These are phyloP conservation scores for Beta corolliflora DNA, from an alignment of 179 eudicot species.

Conservation along the genomic window DNA sequence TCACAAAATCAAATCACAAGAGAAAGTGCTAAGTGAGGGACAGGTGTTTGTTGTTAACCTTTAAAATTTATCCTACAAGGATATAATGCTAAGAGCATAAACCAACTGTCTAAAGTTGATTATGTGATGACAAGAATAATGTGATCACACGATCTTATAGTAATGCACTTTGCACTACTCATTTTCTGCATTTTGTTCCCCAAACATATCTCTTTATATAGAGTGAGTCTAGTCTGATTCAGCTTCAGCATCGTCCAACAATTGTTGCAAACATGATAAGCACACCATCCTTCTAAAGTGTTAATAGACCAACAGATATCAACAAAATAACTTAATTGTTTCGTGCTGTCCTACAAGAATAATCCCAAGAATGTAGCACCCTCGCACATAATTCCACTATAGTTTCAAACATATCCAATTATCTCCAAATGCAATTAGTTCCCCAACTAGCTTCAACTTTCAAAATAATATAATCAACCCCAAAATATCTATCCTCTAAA, in stretches of 20 bases:
- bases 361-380: neutral
- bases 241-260: neutral
- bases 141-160: constrained; percentile 5
- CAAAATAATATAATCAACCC: neutral
- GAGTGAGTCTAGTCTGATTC: constrained; percentile 1
- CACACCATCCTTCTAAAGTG: neutral
- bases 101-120: constrained; percentile 15
- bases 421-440: neutral
- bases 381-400: constrained; percentile 4
- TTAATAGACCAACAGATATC: neutral
- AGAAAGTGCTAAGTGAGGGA: neutral
- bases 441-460: constrained; percentile 17
- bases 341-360: neutral
- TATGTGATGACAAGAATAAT: constrained; percentile 5
- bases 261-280: constrained; percentile 1
- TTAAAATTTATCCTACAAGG: neutral
- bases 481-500: neutral
- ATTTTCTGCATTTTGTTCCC: too few relatives aligned
- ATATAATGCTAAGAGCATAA: constrained; percentile 3
- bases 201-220: too few relatives aligned
- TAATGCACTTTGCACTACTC: constrained; percentile 11
- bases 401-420: constrained; percentile 1
- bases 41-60: neutral
- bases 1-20: neutral
- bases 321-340: constrained; percentile 1